Evolutionary conservation across 106 monocot genomes (phyloP), one percentile per base, ranked within the genome.

Genomic region (Dactylorhiza incarnata): DNA sequence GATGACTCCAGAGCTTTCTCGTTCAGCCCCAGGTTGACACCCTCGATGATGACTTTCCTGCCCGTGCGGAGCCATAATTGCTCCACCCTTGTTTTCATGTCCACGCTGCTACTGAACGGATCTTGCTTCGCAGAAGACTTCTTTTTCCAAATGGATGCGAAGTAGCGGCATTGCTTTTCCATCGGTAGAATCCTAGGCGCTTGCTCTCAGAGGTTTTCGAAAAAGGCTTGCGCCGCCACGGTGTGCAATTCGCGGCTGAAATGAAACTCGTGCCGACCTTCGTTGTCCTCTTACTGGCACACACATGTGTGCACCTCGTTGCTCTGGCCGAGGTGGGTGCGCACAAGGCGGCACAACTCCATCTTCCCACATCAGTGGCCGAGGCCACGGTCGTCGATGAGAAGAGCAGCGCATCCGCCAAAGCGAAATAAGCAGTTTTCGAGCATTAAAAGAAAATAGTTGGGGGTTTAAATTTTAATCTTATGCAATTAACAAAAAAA

Each of bases 41-140:
- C 92, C 17, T 95, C 92, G 67, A 95, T 95, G 77, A 95, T 92
- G 43, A 92, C 92, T 6, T 86, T 77, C 5, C 95, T 92, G 0
- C 95, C 95, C 5, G 95, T 82, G 87, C 92, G 95, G 0, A 95
- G 79, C 69, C 95, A 95, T 81, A 92, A 95, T 80, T 90, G 92
- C 4, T 95, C 85, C 4, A 95, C 78, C 8, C 81, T 86, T 0
- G 90, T 9, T 46, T 80, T 90, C 55, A 89, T 70, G 51, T 85
- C 73, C 17, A 84, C 78, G 5, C 70, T 14, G 12, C 49, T 14
- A n/a, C n/a, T n/a, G n/a, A n/a, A n/a, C n/a, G n/a, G n/a, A n/a
- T n/a, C n/a, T n/a, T 17, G 17, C 56, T 23, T 47, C 29, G 37
- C 3, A 9, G 9, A 0, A 11, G 2, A 14, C 48, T 71, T 48